These are phyloP conservation scores for Coemansia sp. DNA, from an alignment of 192 early-diverging fungal genomes.

Conservation along the genomic window DNA sequence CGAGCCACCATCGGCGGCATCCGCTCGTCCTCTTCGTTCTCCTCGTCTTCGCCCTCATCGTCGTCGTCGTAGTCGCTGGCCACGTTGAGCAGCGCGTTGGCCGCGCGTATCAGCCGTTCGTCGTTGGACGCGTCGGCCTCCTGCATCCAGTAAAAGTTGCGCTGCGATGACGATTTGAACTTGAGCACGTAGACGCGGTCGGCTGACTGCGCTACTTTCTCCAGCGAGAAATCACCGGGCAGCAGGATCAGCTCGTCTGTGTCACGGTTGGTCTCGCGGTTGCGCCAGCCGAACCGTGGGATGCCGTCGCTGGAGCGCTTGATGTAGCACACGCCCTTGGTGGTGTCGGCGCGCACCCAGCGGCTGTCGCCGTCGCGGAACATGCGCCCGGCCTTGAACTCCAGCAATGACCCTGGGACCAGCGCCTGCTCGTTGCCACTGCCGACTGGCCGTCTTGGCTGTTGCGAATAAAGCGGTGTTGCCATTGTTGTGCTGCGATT, in stretches of 20 bases:
- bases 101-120: conserved; percentile 51
- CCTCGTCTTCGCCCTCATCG: conserved; percentile 14
- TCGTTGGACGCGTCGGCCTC: conserved; percentile 60
- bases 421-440: not conserved
- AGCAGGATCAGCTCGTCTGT: conserved; percentile 74
- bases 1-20: not conserved
- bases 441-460: not conserved
- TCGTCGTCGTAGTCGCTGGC: conserved; percentile 11
- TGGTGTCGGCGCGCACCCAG: conserved; percentile 68
- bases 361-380: conserved; percentile 63
- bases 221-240: conserved; percentile 71
- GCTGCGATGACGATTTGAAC: conserved; percentile 76
- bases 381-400: conserved; percentile 74
- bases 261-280: conserved; percentile 52
- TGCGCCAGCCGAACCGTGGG: conserved; percentile 81
- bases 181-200: conserved; percentile 79
- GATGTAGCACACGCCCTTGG: conserved; percentile 58
- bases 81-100: conserved; percentile 61
- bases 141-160: conserved; percentile 86
- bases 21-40: conserved; percentile 5
- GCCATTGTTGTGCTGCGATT: not conserved
- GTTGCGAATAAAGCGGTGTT: conserved; percentile 11
- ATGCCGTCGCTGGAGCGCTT: conserved; percentile 63
- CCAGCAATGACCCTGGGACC: conserved; percentile 21
- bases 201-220: conserved; percentile 52